Base-by-base conservation (phyloP, 116 monocot genomes). In the Thalassia testudinum region DNA sequence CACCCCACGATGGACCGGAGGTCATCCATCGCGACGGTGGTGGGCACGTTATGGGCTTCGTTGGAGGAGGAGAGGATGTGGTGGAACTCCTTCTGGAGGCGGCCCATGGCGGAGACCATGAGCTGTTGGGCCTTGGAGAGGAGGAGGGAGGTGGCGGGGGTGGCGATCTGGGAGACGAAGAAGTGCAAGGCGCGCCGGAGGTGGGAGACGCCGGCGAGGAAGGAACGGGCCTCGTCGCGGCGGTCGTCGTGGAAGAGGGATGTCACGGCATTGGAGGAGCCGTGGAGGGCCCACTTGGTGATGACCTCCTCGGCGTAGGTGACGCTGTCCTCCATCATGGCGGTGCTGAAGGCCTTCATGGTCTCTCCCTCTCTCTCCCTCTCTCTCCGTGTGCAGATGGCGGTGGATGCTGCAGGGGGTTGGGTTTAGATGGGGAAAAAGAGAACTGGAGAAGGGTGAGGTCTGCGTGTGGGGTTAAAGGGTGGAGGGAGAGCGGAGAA, bases 1-100 rank as follows among this genome's bases (percentile, higher is more conserved):
- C 70, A 62, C 7, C 74, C 61, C 25, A 78, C 79, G 25, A 88
- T 82, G 23, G 66, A 37, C 14, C 67, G 64, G 47, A 79, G 62
- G 51, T 79, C 79, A 16, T 38, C 48, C 61, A 45, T 45, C 15
- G 10, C 15, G 3, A 2, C 19, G 15, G 4, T 16, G 4, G 45
- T 13, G 2, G 45, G 5, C 7, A 15, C 10, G 45, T 1, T 15
- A 13, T 13, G 24, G 8, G 34, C 16, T 4, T 29, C 30, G 24
- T 24, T 14, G 42, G 8, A 56, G 69, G 64, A 18, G 27, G 69
- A 50, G 60, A 77, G 71, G 50, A 77, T 58, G 2, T 38, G 51
- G 52, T 52, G 24, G 62, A 62, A 43, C 62, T 62, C 62, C 27
- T 42, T 52, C 62, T 38, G 52, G 37, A 62, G 62, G 18, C 62